Evolutionary conservation across 2,329 filamentous ascomycete genomes (phyloP).

Genomic region (Neoarthrinium moseri): DNA sequence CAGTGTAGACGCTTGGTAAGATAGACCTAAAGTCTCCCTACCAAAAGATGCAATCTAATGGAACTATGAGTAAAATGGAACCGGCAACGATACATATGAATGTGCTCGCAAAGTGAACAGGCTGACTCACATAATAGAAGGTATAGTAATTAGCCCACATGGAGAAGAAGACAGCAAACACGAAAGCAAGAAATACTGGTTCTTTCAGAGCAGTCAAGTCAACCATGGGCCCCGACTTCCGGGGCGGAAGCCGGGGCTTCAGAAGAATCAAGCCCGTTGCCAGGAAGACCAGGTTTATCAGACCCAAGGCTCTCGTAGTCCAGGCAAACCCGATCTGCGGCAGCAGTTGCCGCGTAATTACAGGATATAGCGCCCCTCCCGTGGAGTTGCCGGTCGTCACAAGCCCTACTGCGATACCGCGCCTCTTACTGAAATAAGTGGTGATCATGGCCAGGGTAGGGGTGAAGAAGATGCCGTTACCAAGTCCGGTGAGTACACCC

Average conservation of each 20-base stretch:
- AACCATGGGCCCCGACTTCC: constrained; percentile 28
- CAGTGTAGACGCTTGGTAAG: constrained; percentile 30
- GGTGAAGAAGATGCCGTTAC: constrained; percentile 55
- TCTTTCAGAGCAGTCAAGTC: constrained; percentile 29
- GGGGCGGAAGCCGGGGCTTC: constrained; percentile 28
- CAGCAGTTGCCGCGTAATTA: constrained; percentile 28
- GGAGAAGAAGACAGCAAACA: constrained; percentile 34
- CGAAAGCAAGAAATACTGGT: constrained; percentile 31
- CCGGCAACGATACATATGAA: neutral
- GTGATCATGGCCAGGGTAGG: constrained; percentile 59
- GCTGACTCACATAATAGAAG: constrained; percentile 37
- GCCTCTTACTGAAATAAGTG: constrained; percentile 58
- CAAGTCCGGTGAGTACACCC: constrained; percentile 47
- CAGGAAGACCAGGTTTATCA: constrained; percentile 76
- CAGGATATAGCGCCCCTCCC: constrained; percentile 54
- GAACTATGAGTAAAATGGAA: neutral
- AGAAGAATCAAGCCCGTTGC: constrained; percentile 58
- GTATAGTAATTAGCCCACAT: constrained; percentile 42
- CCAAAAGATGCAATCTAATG: constrained; percentile 32
- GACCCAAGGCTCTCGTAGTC: constrained; percentile 30
- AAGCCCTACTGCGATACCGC: constrained; percentile 57
- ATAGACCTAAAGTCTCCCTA: constrained; percentile 29
- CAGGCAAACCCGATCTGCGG: constrained; percentile 29
- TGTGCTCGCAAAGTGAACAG: neutral
- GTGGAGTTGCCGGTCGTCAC: constrained; percentile 57